These are phyloP conservation scores for Penicillium hesseltinei DNA, from an alignment of 2,329 filamentous ascomycete genomes.

Conservation along the genomic window DNA sequence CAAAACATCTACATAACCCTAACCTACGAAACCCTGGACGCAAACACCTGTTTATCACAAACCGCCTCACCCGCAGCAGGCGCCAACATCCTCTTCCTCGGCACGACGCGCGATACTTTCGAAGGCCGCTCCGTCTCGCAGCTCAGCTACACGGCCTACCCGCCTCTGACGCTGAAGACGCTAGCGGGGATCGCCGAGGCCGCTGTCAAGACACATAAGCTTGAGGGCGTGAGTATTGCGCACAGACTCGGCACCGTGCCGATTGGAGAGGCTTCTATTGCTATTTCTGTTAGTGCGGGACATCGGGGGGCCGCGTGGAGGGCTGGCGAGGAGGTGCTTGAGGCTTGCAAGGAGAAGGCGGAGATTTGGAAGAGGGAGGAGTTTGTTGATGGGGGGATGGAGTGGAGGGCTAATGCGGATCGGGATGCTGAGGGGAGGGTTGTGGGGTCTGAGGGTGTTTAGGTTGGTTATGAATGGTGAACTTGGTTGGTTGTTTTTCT, in stretches of 20 bases:
- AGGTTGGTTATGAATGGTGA: not conserved
- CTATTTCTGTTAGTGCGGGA: slow-evolving; percentile 79
- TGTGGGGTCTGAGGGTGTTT: not conserved
- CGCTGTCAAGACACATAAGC: slow-evolving; percentile 56
- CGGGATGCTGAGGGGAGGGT: slow-evolving; percentile 53
- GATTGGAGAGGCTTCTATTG: slow-evolving; percentile 88
- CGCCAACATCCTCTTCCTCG: slow-evolving; percentile 48
- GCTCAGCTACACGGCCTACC: slow-evolving; percentile 47
- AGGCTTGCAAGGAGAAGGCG: slow-evolving; percentile 79
- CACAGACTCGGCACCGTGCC: slow-evolving; percentile 84
- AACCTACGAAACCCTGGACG: slow-evolving; percentile 42
- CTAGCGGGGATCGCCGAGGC: slow-evolving; percentile 40
- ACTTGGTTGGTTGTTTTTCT: not conserved
- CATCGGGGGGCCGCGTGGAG: slow-evolving; percentile 84
- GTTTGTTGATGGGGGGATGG: slow-evolving; percentile 68
- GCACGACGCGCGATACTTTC: slow-evolving; percentile 47
- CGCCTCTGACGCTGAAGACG: slow-evolving; percentile 43
- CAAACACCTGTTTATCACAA: slow-evolving; percentile 33
- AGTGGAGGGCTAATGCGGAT: slow-evolving; percentile 88
- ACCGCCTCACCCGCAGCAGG: slow-evolving; percentile 44
- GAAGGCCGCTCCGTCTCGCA: slow-evolving; percentile 42
- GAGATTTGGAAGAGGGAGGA: slow-evolving; percentile 96
- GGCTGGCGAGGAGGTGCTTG: slow-evolving; percentile 84
- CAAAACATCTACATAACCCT: slow-evolving; percentile 44
- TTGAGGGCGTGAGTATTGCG: slow-evolving; percentile 73